A percentile compares a stretch with the other conserved stretches of the same genome.
These are phyloP conservation scores for Neopestalotiopsis rosae DNA, from an alignment of 2,329 filamentous ascomycete species.

Conservation along the genomic window DNA sequence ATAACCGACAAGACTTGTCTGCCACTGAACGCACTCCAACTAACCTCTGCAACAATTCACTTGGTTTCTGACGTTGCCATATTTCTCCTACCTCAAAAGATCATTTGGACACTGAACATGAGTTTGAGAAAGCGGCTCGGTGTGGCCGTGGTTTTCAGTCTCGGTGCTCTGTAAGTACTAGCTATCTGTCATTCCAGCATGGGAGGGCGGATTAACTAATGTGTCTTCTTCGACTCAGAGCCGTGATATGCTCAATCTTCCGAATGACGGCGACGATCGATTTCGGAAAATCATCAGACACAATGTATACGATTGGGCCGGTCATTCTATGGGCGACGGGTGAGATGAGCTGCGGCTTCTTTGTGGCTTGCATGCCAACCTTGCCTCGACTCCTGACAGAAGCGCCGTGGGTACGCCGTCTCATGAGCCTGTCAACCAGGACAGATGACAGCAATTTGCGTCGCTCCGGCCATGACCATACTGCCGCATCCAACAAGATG, in stretches of 20 bases:
- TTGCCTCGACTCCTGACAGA: constrained; percentile 43
- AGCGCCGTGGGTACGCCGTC: constrained; percentile 6
- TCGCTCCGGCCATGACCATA: background rate
- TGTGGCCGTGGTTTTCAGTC: constrained; percentile 32
- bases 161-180: constrained; percentile 29
- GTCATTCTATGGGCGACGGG: constrained; percentile 49
- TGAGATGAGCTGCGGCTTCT: constrained; percentile 52
- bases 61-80: constrained; percentile 31
- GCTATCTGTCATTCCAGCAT: background rate
- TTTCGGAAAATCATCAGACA: constrained; percentile 28
- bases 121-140: constrained; percentile 29
- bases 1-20: constrained; percentile 25
- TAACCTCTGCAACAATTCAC: constrained; percentile 27
- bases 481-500: background rate
- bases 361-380: constrained; percentile 45
- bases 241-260: constrained; percentile 19
- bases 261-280: constrained; percentile 16
- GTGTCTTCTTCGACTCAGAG: background rate
- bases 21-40: constrained; percentile 19
- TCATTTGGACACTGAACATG: constrained; percentile 36
- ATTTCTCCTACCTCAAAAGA: constrained; percentile 32
- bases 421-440: background rate
- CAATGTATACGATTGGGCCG: constrained; percentile 43
- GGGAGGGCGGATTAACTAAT: background rate
- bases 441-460: background rate